A percentile compares a stretch with the other conserved stretches of the same genome.
These are phyloP conservation scores for Trypanosoma caninum DNA, from an alignment of 208 protist species.

Conservation along the genomic window DNA sequence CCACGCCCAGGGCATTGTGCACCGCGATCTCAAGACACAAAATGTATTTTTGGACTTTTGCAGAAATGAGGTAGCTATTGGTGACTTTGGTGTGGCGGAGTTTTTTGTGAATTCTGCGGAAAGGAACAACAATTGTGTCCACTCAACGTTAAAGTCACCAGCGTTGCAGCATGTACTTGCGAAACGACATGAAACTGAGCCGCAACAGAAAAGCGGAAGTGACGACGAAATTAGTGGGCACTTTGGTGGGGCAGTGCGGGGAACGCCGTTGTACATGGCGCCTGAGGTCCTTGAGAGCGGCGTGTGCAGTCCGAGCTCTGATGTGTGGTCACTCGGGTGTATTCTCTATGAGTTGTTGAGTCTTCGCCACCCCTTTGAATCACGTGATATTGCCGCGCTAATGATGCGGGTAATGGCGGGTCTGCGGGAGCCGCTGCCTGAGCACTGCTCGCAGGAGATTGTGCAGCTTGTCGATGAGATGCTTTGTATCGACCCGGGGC, in stretches of 20 bases:
- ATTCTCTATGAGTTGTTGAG: conserved; percentile 88
- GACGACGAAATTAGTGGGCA: not conserved
- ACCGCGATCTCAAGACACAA: conserved; percentile 89
- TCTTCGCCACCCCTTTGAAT: conserved; percentile 83
- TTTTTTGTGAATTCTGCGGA: conserved; percentile 17
- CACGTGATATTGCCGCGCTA: conserved; percentile 63
- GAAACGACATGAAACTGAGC: conserved; percentile 1
- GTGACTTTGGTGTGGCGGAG: conserved; percentile 88
- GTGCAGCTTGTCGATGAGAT: conserved; percentile 53
- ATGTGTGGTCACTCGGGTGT: conserved; percentile 93
- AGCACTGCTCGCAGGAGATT: conserved; percentile 63
- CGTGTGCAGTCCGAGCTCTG: conserved; percentile 54
- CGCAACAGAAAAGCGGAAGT: not conserved
- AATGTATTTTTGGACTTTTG: conserved; percentile 82
- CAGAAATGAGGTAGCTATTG: conserved; percentile 60
- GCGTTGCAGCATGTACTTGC: conserved; percentile 12
- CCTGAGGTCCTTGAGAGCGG: conserved; percentile 89
- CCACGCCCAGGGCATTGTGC: conserved; percentile 67
- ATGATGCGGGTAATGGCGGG: conserved; percentile 78
- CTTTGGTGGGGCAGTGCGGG: conserved; percentile 69
- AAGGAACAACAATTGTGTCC: not conserved
- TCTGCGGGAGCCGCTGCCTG: conserved; percentile 53
- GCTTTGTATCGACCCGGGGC: conserved; percentile 43
- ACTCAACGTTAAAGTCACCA: not conserved
- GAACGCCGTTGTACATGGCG: conserved; percentile 95